A percentile compares a stretch with the other conserved stretches of the same genome.
These are phyloP conservation scores for Puccinia hordei DNA, from an alignment of 1,284 basidiomycete genomes.

Conservation along the genomic window DNA sequence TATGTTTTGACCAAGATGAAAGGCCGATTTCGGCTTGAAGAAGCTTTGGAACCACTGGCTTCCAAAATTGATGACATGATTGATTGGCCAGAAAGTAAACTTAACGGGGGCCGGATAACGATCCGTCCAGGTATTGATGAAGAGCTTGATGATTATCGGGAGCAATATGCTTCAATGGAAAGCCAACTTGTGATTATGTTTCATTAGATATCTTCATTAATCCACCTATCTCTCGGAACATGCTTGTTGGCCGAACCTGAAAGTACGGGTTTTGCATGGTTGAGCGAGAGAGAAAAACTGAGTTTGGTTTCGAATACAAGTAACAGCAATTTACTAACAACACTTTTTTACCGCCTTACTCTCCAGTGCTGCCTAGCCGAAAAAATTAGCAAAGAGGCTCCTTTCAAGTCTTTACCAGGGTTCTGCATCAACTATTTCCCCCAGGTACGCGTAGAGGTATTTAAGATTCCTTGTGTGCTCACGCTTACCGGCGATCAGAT, in stretches of 20 bases:
- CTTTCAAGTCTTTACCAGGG: conserved; percentile 21
- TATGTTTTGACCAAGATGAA: conserved; percentile 6
- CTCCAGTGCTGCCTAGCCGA: conserved; percentile 24
- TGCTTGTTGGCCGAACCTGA: not conserved
- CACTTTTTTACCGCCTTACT: not conserved
- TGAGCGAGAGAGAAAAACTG: not conserved
- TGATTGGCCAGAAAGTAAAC: conserved; percentile 48
- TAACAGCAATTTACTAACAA: conserved; percentile 11
- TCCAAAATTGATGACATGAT: conserved; percentile 39
- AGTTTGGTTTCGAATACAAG: not conserved
- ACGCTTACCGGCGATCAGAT: not conserved
- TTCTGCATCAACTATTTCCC: conserved; percentile 47
- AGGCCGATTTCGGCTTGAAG: not conserved
- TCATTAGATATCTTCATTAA: not conserved
- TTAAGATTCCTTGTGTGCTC: not conserved
- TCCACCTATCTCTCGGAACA: not conserved
- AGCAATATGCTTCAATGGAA: conserved; percentile 41
- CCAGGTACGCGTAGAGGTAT: conserved; percentile 23
- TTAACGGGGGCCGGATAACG: conserved; percentile 30
- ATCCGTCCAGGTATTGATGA: conserved; percentile 40
- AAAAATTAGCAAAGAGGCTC: conserved; percentile 10
- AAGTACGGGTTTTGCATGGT: not conserved
- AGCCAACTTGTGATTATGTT: conserved; percentile 19
- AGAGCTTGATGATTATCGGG: conserved; percentile 44
- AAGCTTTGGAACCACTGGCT: conserved; percentile 23